These are phyloP conservation scores for Candida anglica DNA, from an alignment of 805 yeast species.

Conservation along the genomic window DNA sequence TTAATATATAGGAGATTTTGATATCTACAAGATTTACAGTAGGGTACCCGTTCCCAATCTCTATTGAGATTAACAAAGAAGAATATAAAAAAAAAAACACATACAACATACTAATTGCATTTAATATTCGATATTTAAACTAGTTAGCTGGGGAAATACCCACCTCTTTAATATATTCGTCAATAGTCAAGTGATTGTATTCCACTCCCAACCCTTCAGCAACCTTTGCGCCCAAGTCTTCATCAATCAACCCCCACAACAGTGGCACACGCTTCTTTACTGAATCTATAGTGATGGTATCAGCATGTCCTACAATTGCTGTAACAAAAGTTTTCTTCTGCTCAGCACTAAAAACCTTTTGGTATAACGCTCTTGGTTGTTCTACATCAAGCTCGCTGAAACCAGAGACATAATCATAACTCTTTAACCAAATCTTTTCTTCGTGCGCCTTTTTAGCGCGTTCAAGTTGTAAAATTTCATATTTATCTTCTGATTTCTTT, in stretches of 20 bases:
- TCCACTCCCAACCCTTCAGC: conserved; percentile 40
- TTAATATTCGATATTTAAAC: background rate
- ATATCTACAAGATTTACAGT: no score
- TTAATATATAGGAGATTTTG: no score
- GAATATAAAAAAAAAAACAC: no score
- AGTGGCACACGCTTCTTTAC: conserved; percentile 36
- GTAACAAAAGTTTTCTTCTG: conserved; percentile 29
- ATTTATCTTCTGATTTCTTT: conserved; percentile 17
- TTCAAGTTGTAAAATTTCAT: conserved; percentile 22
- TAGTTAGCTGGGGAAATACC: background rate
- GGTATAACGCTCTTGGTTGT: conserved; percentile 43
- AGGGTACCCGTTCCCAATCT: no score
- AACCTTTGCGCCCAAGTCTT: conserved; percentile 34
- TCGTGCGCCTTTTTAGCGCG: conserved; percentile 31
- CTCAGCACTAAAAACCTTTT: conserved; percentile 30
- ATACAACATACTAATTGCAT: no score
- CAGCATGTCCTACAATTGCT: conserved; percentile 38
- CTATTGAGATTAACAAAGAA: no score
- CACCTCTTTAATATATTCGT: conserved; percentile 22
- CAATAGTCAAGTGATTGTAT: conserved; percentile 27
- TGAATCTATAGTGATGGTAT: conserved; percentile 19
- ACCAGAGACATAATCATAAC: conserved; percentile 36
- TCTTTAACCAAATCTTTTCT: conserved; percentile 29
- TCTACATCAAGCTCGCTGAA: conserved; percentile 41
- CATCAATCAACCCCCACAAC: conserved; percentile 39